Conservation (phyloP, 75 land plant species). For the Picea glauca region DNA sequence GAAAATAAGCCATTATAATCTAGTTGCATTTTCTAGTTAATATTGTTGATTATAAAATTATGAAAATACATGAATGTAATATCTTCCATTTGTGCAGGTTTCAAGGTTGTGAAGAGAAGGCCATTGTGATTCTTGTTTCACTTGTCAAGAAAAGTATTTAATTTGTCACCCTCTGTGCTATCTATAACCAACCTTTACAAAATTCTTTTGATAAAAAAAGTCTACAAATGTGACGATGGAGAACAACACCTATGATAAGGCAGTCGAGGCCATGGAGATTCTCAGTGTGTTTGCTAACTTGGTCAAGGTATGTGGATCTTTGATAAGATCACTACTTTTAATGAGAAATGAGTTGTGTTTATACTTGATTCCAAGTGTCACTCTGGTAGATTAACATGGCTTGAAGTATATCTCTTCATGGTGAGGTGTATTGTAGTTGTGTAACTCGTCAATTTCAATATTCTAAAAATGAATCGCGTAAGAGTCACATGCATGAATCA, state of each 20-base stretch:
- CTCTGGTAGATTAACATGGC: background rate
- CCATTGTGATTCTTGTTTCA: slow-evolving; percentile 12
- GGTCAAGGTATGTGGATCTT: slow-evolving; percentile 38
- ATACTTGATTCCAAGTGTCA: background rate
- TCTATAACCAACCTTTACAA: slow-evolving; percentile 24
- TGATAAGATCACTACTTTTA: background rate
- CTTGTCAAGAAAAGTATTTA: slow-evolving; percentile 17
- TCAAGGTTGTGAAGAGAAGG: slow-evolving; percentile 43
- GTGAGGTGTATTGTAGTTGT: background rate
- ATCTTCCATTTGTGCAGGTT: slow-evolving; percentile 26
- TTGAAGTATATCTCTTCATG: background rate
- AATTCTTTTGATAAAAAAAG: background rate
- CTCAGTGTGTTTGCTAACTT: slow-evolving; percentile 46
- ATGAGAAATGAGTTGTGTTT: no score
- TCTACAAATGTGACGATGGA: slow-evolving; percentile 34
- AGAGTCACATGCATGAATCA: background rate
- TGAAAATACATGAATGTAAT: background rate
- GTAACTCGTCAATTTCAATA: background rate
- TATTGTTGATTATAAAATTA: background rate
- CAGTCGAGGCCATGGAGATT: slow-evolving; percentile 43
- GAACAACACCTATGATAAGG: no score
- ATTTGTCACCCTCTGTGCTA: slow-evolving; percentile 53
- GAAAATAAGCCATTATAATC: no score
- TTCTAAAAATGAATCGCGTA: background rate
- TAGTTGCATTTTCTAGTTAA: background rate